phyloP scores from a whole-genome alignment of 139 green algal genomes.

The Chlorella sp. region DNA sequence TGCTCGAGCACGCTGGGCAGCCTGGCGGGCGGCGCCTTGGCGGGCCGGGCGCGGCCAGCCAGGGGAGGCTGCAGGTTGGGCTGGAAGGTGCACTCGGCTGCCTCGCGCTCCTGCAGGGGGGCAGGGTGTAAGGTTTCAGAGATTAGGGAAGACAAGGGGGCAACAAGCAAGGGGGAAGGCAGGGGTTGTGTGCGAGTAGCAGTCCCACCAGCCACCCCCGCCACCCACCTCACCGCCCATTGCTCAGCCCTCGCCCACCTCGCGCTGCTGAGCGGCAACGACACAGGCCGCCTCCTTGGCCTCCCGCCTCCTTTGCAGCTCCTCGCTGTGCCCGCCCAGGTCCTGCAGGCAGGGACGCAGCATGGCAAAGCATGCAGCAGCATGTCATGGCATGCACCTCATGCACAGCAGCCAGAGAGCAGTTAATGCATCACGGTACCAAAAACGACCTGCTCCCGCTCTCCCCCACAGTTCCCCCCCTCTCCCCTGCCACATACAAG shows the following conservation, averaged over 20 bases:
- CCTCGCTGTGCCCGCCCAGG: neutral
- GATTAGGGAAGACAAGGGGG: neutral
- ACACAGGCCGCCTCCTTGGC: neutral
- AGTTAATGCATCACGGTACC: too few species aligned
- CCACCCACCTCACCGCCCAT: neutral
- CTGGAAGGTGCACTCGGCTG: slow-evolving; percentile 10
- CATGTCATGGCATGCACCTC: neutral
- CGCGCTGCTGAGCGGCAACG: neutral
- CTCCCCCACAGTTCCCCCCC: too few species aligned
- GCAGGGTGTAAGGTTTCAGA: neutral
- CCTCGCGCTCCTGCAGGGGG: neutral
- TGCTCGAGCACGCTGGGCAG: neutral
- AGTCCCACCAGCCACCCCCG: neutral
- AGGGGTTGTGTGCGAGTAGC: too few species aligned
- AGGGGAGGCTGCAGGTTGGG: neutral
- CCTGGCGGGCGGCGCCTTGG: neutral
- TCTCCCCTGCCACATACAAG: too few species aligned
- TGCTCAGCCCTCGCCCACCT: neutral
- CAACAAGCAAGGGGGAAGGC: neutral
- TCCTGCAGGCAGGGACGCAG: neutral
- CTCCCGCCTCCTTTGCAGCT: neutral
- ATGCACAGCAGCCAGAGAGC: too few species aligned
- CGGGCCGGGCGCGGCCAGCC: neutral
- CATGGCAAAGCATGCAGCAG: too few species aligned
- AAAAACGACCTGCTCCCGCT: too few species aligned